Evolutionary conservation across 2,329 filamentous ascomycete genomes (phyloP).

Genomic region (Phialophora expanda): DNA sequence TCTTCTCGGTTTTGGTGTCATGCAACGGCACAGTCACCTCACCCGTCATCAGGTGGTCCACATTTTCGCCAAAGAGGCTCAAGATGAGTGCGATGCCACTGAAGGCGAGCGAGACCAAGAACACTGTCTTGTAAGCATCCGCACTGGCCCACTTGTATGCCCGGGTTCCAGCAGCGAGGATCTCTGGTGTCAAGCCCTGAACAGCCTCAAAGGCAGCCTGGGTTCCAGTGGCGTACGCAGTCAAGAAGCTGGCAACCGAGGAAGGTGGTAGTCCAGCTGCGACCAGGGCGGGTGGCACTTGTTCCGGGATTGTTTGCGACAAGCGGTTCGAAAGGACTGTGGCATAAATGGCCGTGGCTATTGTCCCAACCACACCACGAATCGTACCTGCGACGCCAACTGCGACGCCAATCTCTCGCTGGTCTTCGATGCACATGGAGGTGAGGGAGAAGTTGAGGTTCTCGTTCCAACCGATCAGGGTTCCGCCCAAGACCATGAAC

Average conservation of each 20-base stretch:
- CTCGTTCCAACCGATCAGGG: too few relatives aligned
- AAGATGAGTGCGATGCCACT: too few relatives aligned
- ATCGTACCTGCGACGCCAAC: constrained; percentile 12
- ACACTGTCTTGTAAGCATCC: too few relatives aligned
- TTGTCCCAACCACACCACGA: not conserved
- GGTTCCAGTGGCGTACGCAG: not conserved
- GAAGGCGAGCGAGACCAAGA: too few relatives aligned
- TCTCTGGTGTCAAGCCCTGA: not conserved
- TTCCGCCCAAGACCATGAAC: too few relatives aligned
- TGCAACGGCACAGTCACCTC: too few relatives aligned
- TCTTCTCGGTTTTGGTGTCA: too few relatives aligned
- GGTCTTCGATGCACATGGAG: constrained; percentile 9
- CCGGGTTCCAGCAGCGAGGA: not conserved
- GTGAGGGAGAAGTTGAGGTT: not conserved
- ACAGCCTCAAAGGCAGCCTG: constrained; percentile 2
- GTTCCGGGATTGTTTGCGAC: not conserved
- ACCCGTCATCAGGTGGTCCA: too few relatives aligned
- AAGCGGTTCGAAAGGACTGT: constrained; percentile 13
- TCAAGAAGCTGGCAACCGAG: constrained; percentile 1
- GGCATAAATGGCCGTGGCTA: constrained; percentile 1
- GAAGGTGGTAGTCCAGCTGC: constrained; percentile 6
- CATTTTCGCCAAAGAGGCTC: too few relatives aligned
- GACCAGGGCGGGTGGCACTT: not conserved
- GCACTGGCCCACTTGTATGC: too few relatives aligned
- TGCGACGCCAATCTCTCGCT: constrained; percentile 16